A percentile compares a stretch with the other conserved stretches of the same genome.
Evolutionary conservation across 2,329 filamentous ascomycete genomes (phyloP).

Genomic region (Plectosphaerella cucumerina): DNA sequence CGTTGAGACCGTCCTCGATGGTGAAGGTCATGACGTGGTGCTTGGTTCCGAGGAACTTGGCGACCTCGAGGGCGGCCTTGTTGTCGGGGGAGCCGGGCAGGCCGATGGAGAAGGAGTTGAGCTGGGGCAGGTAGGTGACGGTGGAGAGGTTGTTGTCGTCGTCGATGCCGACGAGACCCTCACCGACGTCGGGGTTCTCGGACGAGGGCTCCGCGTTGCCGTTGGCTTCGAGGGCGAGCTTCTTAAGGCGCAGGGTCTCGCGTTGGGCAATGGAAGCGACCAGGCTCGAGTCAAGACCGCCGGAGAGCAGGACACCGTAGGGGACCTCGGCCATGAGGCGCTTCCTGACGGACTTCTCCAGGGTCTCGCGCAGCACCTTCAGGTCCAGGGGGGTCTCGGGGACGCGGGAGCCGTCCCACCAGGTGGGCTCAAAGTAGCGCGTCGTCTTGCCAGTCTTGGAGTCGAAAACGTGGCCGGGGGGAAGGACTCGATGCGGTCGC

Average conservation of each 20-base stretch:
- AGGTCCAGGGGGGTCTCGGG: conserved; percentile 79
- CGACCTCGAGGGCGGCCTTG: conserved; percentile 85
- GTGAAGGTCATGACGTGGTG: conserved; percentile 99
- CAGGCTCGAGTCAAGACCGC: conserved; percentile 91
- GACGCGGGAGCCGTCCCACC: conserved; percentile 81
- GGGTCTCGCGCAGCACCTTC: conserved; percentile 71
- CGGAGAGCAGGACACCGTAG: conserved; percentile 92
- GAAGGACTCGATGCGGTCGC: conserved; percentile 92
- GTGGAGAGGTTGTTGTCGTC: conserved; percentile 86
- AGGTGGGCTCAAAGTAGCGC: conserved; percentile 86
- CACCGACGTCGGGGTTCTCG: conserved; percentile 55
- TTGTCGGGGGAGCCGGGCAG: conserved; percentile 90
- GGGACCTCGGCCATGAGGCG: conserved; percentile 98
- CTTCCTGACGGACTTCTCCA: conserved; percentile 92
- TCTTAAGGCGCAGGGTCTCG: conserved; percentile 75
- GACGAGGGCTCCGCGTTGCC: conserved; percentile 40
- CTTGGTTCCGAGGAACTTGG: conserved; percentile 94
- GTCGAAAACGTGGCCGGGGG: conserved; percentile 96
- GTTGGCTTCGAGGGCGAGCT: conserved; percentile 51
- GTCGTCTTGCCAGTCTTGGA: conserved; percentile 82
- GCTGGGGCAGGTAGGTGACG: conserved; percentile 84
- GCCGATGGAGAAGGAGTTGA: conserved; percentile 99
- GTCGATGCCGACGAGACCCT: conserved; percentile 88
- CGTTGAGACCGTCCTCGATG: conserved; percentile 93
- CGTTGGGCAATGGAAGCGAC: conserved; percentile 94